Evolutionary conservation across 176 grass and related monocot genomes (phyloP), one percentile per base, ranked within the genome.

Genomic region (Raddia guianensis): DNA sequence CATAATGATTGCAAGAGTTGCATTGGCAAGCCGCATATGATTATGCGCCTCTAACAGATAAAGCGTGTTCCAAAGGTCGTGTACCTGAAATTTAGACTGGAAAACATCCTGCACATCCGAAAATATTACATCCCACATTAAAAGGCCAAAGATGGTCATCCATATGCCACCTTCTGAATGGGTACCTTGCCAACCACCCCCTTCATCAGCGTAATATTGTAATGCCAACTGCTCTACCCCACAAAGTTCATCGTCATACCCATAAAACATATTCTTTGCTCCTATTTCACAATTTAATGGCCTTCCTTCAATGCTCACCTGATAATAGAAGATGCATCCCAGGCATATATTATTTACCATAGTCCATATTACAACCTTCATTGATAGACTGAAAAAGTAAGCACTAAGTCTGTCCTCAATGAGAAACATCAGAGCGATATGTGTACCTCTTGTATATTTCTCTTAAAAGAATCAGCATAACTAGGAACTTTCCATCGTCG

Each of bases 121-220:
- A 88, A 98, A 98, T 78, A 98, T 89, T 70, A 86, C 88, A 49
- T 95, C 95, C 95, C 92, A 98, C 95, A 95, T 98, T 19, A 98
- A 77, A 92, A 98, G 86, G 49, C 92, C 90, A 89, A 95, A 98
- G 58, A 98, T 82, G 32, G 88, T 95, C 92, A 94, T 91, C 95
- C 95, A 98, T 83, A 98, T 89, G 33, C 90, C 88, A 78, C 90
- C 90, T 89, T 98, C 95, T 43, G 90, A 93, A 86, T 98, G 95
- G 82, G 86, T 80, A 75, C 95, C 95, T 78, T 60, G 84, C 95
- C 95, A 98, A 52, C 90, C 88, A 21, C 94, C 94, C 44, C 87
- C 92, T 87, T 93, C 92, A 15, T 85, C 83, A 71, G 92, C 86
- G 78, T 94, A 95, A 70, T 95, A 95, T 81, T 98, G 95, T 80